phyloP scores from a whole-genome alignment of 495 filamentous ascomycete genomes.

The Hypomontagnella monticulosa region DNA sequence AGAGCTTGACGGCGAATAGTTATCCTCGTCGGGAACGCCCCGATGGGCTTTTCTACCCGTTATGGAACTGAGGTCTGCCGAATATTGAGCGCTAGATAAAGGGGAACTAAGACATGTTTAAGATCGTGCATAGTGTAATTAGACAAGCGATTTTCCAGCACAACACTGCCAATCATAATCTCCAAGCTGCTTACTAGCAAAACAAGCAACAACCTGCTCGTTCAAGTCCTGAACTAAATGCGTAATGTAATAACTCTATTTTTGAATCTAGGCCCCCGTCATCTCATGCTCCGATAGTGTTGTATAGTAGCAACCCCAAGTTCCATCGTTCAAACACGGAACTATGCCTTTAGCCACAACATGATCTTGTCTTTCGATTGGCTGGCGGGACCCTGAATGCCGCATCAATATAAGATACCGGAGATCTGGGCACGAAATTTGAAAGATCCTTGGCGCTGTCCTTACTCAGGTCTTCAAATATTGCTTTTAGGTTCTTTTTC shows the following conservation, averaged over 20 bases:
- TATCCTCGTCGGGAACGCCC: background rate
- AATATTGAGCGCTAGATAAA: slow-evolving; percentile 5
- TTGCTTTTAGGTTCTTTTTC: slow-evolving; percentile 14
- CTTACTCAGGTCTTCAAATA: background rate
- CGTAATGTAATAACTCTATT: slow-evolving; percentile 21
- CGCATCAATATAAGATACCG: slow-evolving; percentile 17
- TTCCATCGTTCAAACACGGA: slow-evolving; percentile 20
- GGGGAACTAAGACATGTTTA: background rate
- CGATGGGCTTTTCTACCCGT: background rate
- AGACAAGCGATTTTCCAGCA: background rate
- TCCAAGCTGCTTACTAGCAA: background rate
- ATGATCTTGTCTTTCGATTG: slow-evolving; percentile 9
- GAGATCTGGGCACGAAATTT: slow-evolving; percentile 15
- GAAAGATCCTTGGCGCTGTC: background rate
- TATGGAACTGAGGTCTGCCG: background rate
- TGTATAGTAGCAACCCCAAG: slow-evolving; percentile 14
- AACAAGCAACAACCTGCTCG: slow-evolving; percentile 4
- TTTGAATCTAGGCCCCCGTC: slow-evolving; percentile 11
- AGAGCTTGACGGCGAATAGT: background rate
- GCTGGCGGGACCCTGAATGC: slow-evolving; percentile 9
- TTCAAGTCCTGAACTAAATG: slow-evolving; percentile 4
- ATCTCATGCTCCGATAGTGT: slow-evolving; percentile 3
- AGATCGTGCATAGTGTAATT: slow-evolving; percentile 4
- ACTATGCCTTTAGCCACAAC: slow-evolving; percentile 39
- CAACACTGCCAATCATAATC: slow-evolving; percentile 6